Base-by-base conservation (phyloP, 2,329 filamentous ascomycete genomes). In the Ophiostoma sp. region DNA sequence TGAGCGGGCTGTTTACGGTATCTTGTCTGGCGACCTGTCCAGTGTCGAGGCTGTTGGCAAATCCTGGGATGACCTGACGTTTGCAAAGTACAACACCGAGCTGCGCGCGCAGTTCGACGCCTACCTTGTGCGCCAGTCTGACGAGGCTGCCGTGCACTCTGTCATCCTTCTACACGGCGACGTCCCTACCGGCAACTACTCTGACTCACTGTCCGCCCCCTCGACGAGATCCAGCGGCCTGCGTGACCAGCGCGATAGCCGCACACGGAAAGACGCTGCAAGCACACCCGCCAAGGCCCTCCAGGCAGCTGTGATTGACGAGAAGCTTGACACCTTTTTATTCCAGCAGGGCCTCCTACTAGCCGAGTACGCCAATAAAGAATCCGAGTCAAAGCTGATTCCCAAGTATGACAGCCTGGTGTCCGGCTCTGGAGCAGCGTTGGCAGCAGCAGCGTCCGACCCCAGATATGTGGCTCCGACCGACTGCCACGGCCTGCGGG, bases 1-100 rank as follows among this genome's bases (percentile, higher is more conserved):
- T 76, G 93, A 99, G 80, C 87, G 89, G 70, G 95, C 94, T 23
- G 93, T 97, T 0, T 97, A 97, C 77, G 94, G 93, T 36, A 81
- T 97, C 15, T 84, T 99, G n/a, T 90, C 91, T 60, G 95, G 95
- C 67, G 93, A 97, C 76, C 85, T 93, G 67, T 81, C 86, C 52
- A 91, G 90, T 68, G 92, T 96, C 13, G 87, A 88, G 75, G 81
- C 83, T 15, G 84, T 88, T 68, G 79, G 81, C 23, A 80, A 82
- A 44, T 88, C 87, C 1, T 81, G 80, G 41, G 79, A 81, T 41
- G 89, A 76, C 71, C 65, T 71, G 48, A 70, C 69, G 10, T 76
- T 76, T 72, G 75, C 75, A 10, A 70, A 72, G 68, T 75, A 74
- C 72, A 76, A 76, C 35, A 72, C 73, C 17, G 74, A 75, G 64